phyloP scores from a whole-genome alignment of 2,329 filamentous ascomycete genomes.

The Orbilia ellipsospora region DNA sequence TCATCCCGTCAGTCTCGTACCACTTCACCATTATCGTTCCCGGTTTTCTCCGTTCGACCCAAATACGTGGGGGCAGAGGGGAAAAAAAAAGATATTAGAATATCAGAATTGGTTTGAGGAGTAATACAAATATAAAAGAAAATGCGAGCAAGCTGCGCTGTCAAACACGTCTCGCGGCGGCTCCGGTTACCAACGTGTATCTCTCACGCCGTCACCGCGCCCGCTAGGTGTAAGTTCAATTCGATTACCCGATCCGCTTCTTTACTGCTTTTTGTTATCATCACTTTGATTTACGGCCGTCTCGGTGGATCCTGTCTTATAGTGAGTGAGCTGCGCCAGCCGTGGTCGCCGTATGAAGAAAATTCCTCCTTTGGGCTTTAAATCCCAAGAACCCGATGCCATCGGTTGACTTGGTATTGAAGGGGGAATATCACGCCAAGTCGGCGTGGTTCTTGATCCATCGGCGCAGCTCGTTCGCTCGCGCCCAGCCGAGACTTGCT shows the following conservation, averaged over 20 bases:
- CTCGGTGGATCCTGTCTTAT: not conserved
- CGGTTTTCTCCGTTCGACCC: conserved; percentile 35
- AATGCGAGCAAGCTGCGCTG: conserved; percentile 33
- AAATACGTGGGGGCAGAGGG: not conserved
- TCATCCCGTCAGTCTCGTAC: not conserved
- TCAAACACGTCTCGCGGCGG: conserved; percentile 39
- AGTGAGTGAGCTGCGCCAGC: not conserved
- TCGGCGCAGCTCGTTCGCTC: conserved; percentile 17
- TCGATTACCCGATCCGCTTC: conserved; percentile 24
- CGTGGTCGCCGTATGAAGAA: conserved; percentile 49
- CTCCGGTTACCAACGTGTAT: conserved; percentile 19
- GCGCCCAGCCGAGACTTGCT: conserved; percentile 35
- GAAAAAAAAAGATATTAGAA: not conserved
- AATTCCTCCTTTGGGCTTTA: conserved; percentile 14
- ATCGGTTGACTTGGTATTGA: no score
- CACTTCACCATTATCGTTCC: conserved; percentile 11
- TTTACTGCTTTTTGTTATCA: conserved; percentile 10
- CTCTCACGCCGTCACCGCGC: conserved; percentile 4
- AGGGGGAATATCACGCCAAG: conserved; percentile 41
- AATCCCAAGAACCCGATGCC: no score
- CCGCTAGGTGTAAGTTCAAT: conserved; percentile 41
- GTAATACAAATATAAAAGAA: not conserved
- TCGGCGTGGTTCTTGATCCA: conserved; percentile 41
- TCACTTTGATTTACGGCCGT: not conserved
- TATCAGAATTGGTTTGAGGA: no score